Base-by-base conservation (phyloP, 202 grass and related monocot genomes). In the Setaria italica region DNA sequence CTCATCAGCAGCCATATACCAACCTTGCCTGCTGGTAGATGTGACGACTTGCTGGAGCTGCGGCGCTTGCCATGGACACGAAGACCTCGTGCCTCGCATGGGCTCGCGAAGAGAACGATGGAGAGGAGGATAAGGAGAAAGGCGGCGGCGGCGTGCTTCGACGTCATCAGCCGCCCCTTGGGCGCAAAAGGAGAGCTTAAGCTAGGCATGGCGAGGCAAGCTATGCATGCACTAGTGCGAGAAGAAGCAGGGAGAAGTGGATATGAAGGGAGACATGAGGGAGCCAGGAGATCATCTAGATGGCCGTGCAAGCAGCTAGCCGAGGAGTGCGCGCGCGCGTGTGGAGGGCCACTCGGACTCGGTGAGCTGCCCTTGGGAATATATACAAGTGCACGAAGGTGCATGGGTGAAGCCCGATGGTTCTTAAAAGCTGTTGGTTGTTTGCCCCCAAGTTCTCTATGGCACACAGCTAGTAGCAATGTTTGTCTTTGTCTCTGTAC, bases 371-470 rank as follows among this genome's bases (percentile, higher is more conserved):
- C 64, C 37, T 84, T 91, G 85, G 81, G 48, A 72, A 72, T 91
- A 88, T 91, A 91, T 91, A 80, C 70, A 65, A 87, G 76, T 57
- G 70, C 33, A 71, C 5, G 32, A 69, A 64, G 87, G 57, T 20
- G 57, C 81, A 59, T 76, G 76, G 54, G 35, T 81, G 56, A 66
- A 80, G 16, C 46, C 70, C 81, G 25, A 87, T 71, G 67, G 48
- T 67, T 81, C 62, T 87, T 15, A 80, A 90, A 87, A 77, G 67
- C 4, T 33, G 70, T 20, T 65, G 37, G 21, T 69, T 74, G 88
- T 70, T 83, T 64, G 50, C 69, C 69, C 74, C 42, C 79, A 77
- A 86, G 70, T 37, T 86, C 59, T 73, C 57, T 41, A 29, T 9
- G 51, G 51, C 88, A 35, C 89, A 77, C 87, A 72, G 70, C 70